Evolutionary conservation across 768 basidiomycete genomes (phyloP).

Genomic region (Suillus brevipes): DNA sequence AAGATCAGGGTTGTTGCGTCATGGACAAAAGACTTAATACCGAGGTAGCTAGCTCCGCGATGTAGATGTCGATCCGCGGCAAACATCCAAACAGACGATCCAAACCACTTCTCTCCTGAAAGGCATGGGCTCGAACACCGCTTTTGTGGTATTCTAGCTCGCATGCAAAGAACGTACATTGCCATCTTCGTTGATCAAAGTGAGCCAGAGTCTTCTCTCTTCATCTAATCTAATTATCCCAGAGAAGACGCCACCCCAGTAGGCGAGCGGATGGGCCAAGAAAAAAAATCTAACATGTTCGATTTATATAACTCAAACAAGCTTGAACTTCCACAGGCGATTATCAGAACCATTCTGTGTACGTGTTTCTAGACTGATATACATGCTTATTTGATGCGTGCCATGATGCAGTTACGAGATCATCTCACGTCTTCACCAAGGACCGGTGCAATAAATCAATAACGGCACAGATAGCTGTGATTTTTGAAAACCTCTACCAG

Average conservation of each 20-base stretch:
- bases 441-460: conserved; percentile 67
- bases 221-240: conserved; percentile 71
- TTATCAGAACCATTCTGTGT: conserved; percentile 4
- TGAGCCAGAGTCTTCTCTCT: conserved; percentile 54
- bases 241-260: conserved; percentile 45
- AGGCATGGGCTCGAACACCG: conserved; percentile 42
- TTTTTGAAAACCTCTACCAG: conserved; percentile 25
- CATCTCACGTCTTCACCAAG: conserved; percentile 66
- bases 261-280: conserved; percentile 56
- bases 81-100: neutral
- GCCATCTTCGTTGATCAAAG: conserved; percentile 78
- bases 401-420: conserved; percentile 62
- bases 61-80: conserved; percentile 27
- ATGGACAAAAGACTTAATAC: conserved; percentile 75
- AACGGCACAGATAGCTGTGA: conserved; percentile 69
- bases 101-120: conserved; percentile 43
- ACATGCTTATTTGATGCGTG: conserved; percentile 51
- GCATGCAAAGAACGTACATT: conserved; percentile 67
- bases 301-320: conserved; percentile 60
- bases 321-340: conserved; percentile 39
- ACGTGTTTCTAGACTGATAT: conserved; percentile 48
- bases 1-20: conserved; percentile 57
- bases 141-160: conserved; percentile 60
- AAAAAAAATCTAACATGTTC: conserved; percentile 56
- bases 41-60: conserved; percentile 58